Conservation (phyloP, 2,329 filamentous ascomycete species). For the Dothiorella sarmentorum region DNA sequence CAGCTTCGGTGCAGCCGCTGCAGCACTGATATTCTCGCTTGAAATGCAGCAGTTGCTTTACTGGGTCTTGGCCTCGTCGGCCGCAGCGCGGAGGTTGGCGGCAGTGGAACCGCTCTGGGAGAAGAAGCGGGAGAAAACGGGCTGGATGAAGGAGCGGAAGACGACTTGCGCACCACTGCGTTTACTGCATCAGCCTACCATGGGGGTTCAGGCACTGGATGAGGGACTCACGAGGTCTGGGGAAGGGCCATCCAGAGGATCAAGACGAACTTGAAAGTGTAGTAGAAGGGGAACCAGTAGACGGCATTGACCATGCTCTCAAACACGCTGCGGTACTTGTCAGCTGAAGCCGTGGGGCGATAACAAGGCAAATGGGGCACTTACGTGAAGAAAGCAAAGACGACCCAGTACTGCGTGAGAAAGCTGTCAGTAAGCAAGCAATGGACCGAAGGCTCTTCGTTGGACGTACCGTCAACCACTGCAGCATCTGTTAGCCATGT, state of each 20-base stretch:
- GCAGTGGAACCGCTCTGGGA: slow-evolving; percentile 66
- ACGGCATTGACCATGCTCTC: slow-evolving; percentile 81
- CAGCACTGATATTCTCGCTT: background rate
- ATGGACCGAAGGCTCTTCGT: background rate
- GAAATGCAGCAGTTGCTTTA: background rate
- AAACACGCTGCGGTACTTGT: slow-evolving; percentile 53
- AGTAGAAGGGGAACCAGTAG: slow-evolving; percentile 99
- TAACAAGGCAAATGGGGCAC: slow-evolving; percentile 24
- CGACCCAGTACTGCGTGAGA: slow-evolving; percentile 70
- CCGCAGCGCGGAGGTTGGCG: slow-evolving; percentile 84
- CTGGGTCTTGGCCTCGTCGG: slow-evolving; percentile 57
- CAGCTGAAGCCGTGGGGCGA: slow-evolving; percentile 18
- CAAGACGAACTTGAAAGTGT: slow-evolving; percentile 98
- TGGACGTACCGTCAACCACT: slow-evolving; percentile 60
- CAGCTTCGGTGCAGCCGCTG: background rate
- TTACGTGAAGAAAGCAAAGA: slow-evolving; percentile 75
- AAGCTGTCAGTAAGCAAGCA: background rate
- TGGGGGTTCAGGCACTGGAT: background rate
- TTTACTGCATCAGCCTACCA: slow-evolving; percentile 23
- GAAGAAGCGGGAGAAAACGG: slow-evolving; percentile 93
- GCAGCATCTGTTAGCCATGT: slow-evolving; percentile 34
- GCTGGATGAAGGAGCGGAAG: slow-evolving; percentile 93
- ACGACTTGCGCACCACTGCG: slow-evolving; percentile 86
- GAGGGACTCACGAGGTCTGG: slow-evolving; percentile 73
- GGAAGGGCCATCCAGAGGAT: slow-evolving; percentile 97